A percentile compares a stretch with the other conserved stretches of the same genome.
Conservation (phyloP, 164 flowering plant genomes). For the Nelumbo lutea region DNA sequence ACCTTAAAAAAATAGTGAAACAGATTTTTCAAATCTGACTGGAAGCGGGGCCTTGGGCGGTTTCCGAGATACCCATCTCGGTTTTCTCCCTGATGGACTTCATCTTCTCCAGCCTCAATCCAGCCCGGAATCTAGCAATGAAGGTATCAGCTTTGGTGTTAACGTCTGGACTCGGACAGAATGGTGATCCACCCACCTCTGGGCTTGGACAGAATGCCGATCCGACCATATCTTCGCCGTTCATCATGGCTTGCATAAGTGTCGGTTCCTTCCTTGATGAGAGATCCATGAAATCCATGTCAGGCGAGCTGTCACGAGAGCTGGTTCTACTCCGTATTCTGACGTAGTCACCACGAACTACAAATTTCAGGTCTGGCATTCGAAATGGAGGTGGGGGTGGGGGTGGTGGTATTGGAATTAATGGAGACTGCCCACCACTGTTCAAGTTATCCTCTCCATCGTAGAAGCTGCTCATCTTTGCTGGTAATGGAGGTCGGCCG, state of each 20-base stretch:
- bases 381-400: conserved; percentile 73
- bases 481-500: conserved; percentile 57
- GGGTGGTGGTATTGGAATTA: conserved; percentile 54
- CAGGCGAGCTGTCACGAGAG: conserved; percentile 52
- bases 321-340: conserved; percentile 38
- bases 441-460: conserved; percentile 20
- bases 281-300: conserved; percentile 30
- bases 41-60: conserved; percentile 4
- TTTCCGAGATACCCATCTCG: conserved; percentile 12
- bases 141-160: conserved; percentile 72
- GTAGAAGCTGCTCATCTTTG: conserved; percentile 18
- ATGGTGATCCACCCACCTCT: conserved; percentile 30
- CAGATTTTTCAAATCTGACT: not conserved
- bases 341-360: conserved; percentile 35
- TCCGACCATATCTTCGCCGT: conserved; percentile 20
- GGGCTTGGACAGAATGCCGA: conserved; percentile 65
- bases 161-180: conserved; percentile 82
- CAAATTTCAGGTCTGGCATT: conserved; percentile 34
- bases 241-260: not conserved
- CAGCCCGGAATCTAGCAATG: conserved; percentile 65
- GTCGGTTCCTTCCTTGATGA: conserved; percentile 14
- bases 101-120: conserved; percentile 67
- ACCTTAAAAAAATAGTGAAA: not conserved
- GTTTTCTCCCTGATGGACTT: conserved; percentile 50
- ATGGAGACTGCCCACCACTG: conserved; percentile 42